Percentiles rank a stretch among this genome's conserved stretches.
phyloP scores from a whole-genome alignment of 148 eudicot species.

The Cornus controversa region DNA sequence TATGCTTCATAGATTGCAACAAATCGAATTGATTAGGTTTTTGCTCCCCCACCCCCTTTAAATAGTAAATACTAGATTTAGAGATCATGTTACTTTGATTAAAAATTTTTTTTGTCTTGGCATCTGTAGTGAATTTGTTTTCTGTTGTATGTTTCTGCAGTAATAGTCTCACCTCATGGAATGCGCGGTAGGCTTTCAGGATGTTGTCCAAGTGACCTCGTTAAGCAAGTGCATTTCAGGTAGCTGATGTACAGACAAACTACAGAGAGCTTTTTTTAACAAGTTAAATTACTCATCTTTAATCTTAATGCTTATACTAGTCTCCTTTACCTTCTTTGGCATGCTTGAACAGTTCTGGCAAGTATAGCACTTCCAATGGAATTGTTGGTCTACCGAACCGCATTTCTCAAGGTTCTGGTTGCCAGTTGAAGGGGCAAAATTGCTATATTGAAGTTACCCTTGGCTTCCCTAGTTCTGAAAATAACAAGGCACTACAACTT shows the following conservation, averaged over 20 bases:
- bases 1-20: too few relatives aligned
- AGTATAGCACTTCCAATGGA: constrained; percentile 58
- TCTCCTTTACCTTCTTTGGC: constrained; percentile 17
- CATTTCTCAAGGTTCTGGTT: constrained; percentile 56
- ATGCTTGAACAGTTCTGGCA: constrained; percentile 56
- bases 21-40: neutral
- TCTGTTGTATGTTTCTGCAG: constrained; percentile 44
- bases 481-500: constrained; percentile 35
- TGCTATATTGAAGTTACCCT: constrained; percentile 82
- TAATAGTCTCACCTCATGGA: constrained; percentile 91
- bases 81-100: neutral
- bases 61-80: neutral
- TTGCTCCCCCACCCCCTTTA: neutral
- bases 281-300: constrained; percentile 5
- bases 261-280: too few relatives aligned
- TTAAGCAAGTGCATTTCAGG: constrained; percentile 84
- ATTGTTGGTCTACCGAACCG: constrained; percentile 60
- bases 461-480: constrained; percentile 49
- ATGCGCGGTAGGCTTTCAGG: constrained; percentile 89
- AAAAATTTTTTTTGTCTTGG: neutral
- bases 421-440: constrained; percentile 67
- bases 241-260: constrained; percentile 8
- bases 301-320: neutral
- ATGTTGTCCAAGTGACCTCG: constrained; percentile 89
- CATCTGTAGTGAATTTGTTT: constrained; percentile 8